Base-by-base conservation (phyloP, 1,284 basidiomycete species). In the Marasmius fiardii region DNA sequence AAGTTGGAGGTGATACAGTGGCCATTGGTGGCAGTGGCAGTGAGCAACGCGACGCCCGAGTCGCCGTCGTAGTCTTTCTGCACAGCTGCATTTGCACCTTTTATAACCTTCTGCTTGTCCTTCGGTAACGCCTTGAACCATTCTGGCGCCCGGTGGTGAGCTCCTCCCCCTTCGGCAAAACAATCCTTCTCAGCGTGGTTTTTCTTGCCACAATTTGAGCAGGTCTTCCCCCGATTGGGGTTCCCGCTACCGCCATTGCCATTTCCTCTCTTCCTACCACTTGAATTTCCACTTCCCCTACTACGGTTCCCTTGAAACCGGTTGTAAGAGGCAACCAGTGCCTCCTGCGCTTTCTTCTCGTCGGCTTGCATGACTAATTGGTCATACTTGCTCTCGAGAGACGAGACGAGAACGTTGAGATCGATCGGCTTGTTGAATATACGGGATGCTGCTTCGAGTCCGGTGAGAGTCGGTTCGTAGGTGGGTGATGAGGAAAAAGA, bases 91-190 rank as follows among this genome's bases (percentile, higher is more conserved):
- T 45, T 43, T 37, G 33, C 35, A 16, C 37, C 26, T 24, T 18
- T 50, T 7, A 7, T 20, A 11, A 23, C 47, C 24, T 54, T 54
- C 43, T 23, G 47, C 28, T 50, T 49, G 21, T 48, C 43, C 33
- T 48, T 39, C 20, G 47, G 47, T n/a, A 49, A 49, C 24, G 7
- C 47, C 47, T 49, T 49, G 26, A 49, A 49, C 47, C 47, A 39
- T 12, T 49, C 34, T 31, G 45, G 53, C n/a, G 33, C 45, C 39
- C 12, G 37, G 37, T 54, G 31, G 2, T 26, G 23, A n/a, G 24
- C 34, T 24, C n/a, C 34, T 23, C 53, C 53, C 2, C 53, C 52
- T 35, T 43, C 28, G n/a, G 52, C 43, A 43, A 34, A 54, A 23
- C 52, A 54, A 7, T 54, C 33, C 20, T 20, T 18, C 33, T 54